Conservation (phyloP, 1,139 yeast species). For the Hansenula anomala region DNA sequence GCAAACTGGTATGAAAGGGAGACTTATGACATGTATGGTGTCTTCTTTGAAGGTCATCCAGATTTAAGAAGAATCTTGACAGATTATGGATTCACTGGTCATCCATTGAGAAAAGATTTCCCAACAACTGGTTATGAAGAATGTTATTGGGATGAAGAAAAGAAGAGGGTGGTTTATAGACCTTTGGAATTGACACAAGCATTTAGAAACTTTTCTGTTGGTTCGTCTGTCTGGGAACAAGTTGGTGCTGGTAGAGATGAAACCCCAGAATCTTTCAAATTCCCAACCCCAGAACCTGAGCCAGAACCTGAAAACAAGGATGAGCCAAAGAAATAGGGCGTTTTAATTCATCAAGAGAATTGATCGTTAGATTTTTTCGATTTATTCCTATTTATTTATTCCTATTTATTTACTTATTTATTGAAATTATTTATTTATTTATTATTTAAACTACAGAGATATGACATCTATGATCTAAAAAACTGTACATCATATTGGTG, state of each 20-base stretch:
- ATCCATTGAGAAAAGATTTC: constrained; percentile 89
- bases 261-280: constrained; percentile 75
- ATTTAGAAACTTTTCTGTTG: constrained; percentile 85
- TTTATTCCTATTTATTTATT: constrained; percentile 5
- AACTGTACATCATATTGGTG: too few relatives aligned
- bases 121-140: constrained; percentile 91
- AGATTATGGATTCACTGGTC: constrained; percentile 91
- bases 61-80: constrained; percentile 89
- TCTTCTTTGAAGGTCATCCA: constrained; percentile 85
- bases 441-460: constrained; percentile 3
- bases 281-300: constrained; percentile 81
- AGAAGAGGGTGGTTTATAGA: constrained; percentile 84
- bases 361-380: too few relatives aligned
- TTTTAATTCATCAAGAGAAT: too few relatives aligned
- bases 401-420: constrained; percentile 8
- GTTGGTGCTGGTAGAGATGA: constrained; percentile 84
- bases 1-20: constrained; percentile 92
- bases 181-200: constrained; percentile 91
- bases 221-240: constrained; percentile 88
- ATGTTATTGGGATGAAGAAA: constrained; percentile 86
- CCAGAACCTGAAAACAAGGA: constrained; percentile 42
- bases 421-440: constrained; percentile 6
- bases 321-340: constrained; percentile 18
- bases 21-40: constrained; percentile 80
- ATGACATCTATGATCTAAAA: too few relatives aligned